These are phyloP conservation scores for Aspergillus fumigatiaffinis DNA, from an alignment of 2,329 filamentous ascomycete species.

Conservation along the genomic window DNA sequence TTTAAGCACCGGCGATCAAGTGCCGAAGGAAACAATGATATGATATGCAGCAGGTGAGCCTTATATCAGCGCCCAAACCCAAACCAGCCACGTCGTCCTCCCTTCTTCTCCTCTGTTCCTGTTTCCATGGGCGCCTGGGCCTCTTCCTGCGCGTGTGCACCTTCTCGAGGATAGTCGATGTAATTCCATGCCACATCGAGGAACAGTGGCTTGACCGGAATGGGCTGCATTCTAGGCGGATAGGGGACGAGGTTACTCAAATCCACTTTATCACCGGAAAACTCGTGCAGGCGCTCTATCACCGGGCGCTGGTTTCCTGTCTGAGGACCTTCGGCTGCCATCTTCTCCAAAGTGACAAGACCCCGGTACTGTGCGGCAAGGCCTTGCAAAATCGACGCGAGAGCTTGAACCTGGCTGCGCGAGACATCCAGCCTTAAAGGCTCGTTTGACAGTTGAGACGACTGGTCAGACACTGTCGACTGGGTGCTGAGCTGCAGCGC, in stretches of 20 bases:
- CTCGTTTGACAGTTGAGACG: constrained; percentile 38
- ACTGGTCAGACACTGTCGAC: constrained; percentile 47
- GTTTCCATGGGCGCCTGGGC: constrained; percentile 22
- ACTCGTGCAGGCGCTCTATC: constrained; percentile 71
- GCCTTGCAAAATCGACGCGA: constrained; percentile 61
- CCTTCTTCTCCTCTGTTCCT: constrained; percentile 41
- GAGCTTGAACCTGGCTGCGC: constrained; percentile 52
- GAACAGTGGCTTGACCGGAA: constrained; percentile 93
- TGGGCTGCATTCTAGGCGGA: constrained; percentile 74
- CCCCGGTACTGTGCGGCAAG: constrained; percentile 79
- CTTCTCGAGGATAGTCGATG: constrained; percentile 77
- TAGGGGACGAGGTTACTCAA: constrained; percentile 79
- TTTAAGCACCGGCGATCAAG: not conserved
- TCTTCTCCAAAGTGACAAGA: constrained; percentile 74
- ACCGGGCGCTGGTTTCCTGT: constrained; percentile 54
- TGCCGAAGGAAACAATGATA: not conserved
- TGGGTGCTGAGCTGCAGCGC: constrained; percentile 60
- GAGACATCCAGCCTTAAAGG: constrained; percentile 68
- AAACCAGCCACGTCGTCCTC: constrained; percentile 72
- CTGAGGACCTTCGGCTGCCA: constrained; percentile 48
- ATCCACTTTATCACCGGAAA: constrained; percentile 67
- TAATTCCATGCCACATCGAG: constrained; percentile 98
- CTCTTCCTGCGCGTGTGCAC: constrained; percentile 24
- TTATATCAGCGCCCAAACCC: constrained; percentile 54
- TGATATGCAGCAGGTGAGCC: not conserved